These are phyloP conservation scores for Funneliformis caledonium DNA, from an alignment of 371 early-diverging fungal genomes.

Conservation along the genomic window DNA sequence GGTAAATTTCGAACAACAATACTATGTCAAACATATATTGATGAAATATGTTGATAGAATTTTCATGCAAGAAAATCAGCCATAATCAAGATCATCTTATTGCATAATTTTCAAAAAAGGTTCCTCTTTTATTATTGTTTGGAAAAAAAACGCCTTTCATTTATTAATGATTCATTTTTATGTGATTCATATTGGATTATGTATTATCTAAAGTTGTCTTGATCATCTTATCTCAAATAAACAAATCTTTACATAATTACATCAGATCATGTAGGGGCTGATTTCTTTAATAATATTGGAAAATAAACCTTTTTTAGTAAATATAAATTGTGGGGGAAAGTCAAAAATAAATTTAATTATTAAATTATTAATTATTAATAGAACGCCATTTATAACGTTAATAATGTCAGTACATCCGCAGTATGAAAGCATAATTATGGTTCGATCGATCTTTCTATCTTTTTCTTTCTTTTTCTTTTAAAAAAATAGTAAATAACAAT, in stretches of 20 bases:
- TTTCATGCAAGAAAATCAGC: neutral
- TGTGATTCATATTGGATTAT: no score
- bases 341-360: no score
- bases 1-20: neutral
- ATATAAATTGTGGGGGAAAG: neutral
- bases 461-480: no score
- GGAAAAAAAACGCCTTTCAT: no score
- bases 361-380: no score
- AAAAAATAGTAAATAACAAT: no score
- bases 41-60: neutral
- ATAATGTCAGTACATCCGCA: no score
- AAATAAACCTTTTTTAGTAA: neutral
- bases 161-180: no score
- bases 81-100: slow-evolving; percentile 1
- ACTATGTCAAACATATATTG: neutral
- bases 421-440: no score
- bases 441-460: no score
- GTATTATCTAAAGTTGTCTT: slow-evolving; percentile 32
- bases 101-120: neutral
- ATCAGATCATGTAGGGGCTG: neutral
- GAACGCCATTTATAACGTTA: no score
- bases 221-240: slow-evolving; percentile 20
- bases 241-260: neutral
- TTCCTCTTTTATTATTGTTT: neutral
- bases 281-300: no score